Conservation (phyloP, 202 grass and related monocot genomes). For the Brachypodium distachyon region DNA sequence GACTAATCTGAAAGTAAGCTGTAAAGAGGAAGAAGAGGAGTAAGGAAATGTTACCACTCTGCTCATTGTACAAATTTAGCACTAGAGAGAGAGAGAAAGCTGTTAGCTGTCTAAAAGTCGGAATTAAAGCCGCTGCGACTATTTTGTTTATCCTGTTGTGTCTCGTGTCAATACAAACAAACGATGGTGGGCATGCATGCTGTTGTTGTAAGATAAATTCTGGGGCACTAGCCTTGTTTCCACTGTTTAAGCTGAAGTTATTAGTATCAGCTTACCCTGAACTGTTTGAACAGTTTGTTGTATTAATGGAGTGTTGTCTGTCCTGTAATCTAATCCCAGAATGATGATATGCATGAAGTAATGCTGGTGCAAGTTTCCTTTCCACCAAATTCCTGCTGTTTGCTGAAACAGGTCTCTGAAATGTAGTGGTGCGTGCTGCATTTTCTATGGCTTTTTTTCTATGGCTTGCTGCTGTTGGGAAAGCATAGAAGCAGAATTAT, state of each 20-base stretch:
- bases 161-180: background rate
- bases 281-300: slow-evolving; percentile 1
- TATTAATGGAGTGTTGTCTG: slow-evolving; percentile 22
- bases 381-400: background rate
- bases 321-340: slow-evolving; percentile 19
- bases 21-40: slow-evolving; percentile 52
- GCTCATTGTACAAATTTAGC: slow-evolving; percentile 59
- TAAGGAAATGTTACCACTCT: slow-evolving; percentile 37
- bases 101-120: slow-evolving; percentile 30
- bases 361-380: background rate
- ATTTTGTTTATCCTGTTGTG: slow-evolving; percentile 6
- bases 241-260: slow-evolving; percentile 45
- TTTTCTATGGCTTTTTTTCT: background rate
- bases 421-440: background rate
- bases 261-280: slow-evolving; percentile 58
- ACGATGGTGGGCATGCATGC: background rate
- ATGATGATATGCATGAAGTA: background rate
- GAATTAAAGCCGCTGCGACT: slow-evolving; percentile 12
- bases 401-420: background rate
- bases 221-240: slow-evolving; percentile 26
- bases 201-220: slow-evolving; percentile 40
- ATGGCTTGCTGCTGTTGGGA: background rate
- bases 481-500: no score
- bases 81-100: slow-evolving; percentile 25
- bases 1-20: slow-evolving; percentile 30